Base-by-base conservation (phyloP, 2,329 filamentous ascomycete species). In the Domatiomyces catenatus region DNA sequence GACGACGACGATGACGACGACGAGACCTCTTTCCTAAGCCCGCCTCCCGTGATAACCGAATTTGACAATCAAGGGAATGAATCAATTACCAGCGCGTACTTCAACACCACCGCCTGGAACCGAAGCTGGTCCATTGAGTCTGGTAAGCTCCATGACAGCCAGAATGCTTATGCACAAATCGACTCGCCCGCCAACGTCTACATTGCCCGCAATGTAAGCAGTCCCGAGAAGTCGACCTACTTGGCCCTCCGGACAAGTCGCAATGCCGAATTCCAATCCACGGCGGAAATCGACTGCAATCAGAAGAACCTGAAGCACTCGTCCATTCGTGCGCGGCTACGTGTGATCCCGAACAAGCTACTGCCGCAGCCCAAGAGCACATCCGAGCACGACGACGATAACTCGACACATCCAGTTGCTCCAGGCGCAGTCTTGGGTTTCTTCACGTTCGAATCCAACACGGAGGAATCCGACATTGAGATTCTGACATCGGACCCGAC, bases 401-500 rank as follows among this genome's bases (percentile, higher is more conserved):
- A 26, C 46, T 42, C 19, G 19, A 46, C 8, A 17, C 46, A 44
- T 5, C 55, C 59, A 1, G 71, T 71, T n/a, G 57, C 64, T 17
- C 53, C 61, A 39, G 73, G 74, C 46, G 73, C 71, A 2, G 71
- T 72, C 5, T 70, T 71, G 1, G 73, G 73, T 3, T 69, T 75
- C 57, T 71, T 76, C 63, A 74, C 71, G 10, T 75, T 72, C 53
- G 65, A 63, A 52, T 65, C 71, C 42, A 64, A 68, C 47, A 62
- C 56, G 26, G 71, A 71, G 56, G 74, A 76, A 58, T 71, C 69
- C 0, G 74, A 76, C 54, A 71, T 76, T 53, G 74, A 76, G 61
- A 73, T 76, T 52, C 61, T 75, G 8, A 76, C 73, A 1, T 60
- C 64, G 4, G 73, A 75, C 49, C 66, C 69, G 1, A 62, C 60